A percentile compares a stretch with the other conserved stretches of the same genome.
Conservation (phyloP, 2,329 filamentous ascomycete species). For the Alternaria solani region DNA sequence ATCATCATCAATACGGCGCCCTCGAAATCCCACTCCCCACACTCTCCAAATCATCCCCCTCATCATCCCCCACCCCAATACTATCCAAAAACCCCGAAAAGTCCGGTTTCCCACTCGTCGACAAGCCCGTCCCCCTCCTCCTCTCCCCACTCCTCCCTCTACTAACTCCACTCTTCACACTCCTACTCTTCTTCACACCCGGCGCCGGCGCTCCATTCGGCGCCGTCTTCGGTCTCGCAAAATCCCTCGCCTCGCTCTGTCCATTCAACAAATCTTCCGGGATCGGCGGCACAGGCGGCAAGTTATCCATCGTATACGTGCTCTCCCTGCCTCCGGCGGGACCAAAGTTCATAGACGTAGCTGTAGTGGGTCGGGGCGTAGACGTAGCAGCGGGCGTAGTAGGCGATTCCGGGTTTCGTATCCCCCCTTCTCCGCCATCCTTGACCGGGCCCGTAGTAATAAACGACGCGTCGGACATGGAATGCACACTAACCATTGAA, state of each 20-base stretch:
- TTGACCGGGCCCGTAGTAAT: slow-evolving; percentile 34
- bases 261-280: slow-evolving; percentile 37
- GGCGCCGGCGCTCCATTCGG: slow-evolving; percentile 17
- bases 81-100: slow-evolving; percentile 47
- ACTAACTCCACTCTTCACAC: slow-evolving; percentile 35
- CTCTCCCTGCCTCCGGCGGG: slow-evolving; percentile 17
- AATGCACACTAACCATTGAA: slow-evolving; percentile 72
- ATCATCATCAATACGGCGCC: slow-evolving; percentile 37
- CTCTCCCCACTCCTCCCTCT: slow-evolving; percentile 30
- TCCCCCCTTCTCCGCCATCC: neutral
- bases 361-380: slow-evolving; percentile 16
- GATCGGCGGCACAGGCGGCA: slow-evolving; percentile 48
- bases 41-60: slow-evolving; percentile 18
- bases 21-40: slow-evolving; percentile 28
- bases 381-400: slow-evolving; percentile 35
- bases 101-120: slow-evolving; percentile 32
- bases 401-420: slow-evolving; percentile 4
- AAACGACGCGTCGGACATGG: slow-evolving; percentile 69
- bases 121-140: slow-evolving; percentile 12
- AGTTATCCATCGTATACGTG: slow-evolving; percentile 24
- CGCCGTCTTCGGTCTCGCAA: slow-evolving; percentile 33
- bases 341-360: slow-evolving; percentile 6
- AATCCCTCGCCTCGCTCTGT: slow-evolving; percentile 16
- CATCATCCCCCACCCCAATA: slow-evolving; percentile 40
- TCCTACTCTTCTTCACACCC: slow-evolving; percentile 32